Base-by-base conservation (phyloP, 2,329 filamentous ascomycete genomes). In the Epichloe bromicola region DNA sequence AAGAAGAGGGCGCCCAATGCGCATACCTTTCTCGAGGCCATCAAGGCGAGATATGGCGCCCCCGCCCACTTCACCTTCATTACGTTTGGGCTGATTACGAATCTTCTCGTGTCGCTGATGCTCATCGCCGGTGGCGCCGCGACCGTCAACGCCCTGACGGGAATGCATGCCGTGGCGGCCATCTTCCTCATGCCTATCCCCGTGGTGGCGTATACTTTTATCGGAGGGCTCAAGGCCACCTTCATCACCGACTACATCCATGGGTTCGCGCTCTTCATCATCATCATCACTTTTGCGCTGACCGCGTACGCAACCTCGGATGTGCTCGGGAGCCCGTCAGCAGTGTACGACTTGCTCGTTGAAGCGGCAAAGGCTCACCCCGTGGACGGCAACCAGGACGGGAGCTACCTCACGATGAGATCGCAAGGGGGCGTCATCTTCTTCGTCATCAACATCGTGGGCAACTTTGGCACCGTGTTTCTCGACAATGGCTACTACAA, bases 401-500 rank as follows among this genome's bases (percentile, higher is more conserved):
- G 89, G 14, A 88, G 83, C 60, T 95, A 95, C 59, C 70, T 95
- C 15, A 95, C 89, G 0, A 94, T 95, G 88, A 74, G 78, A 14
- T 66, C 65, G 1, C 58, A 57, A 4, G 83, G 91, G 59, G 89
- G 89, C 5, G 86, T 80, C 40, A 86, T 93, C 54, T 95, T 95
- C 73, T 95, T 95, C 66, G 82, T 94, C 38, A 94, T 94, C 69
- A 94, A 94, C 67, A 83, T 71, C 7, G 84, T 90, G 37, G 87
- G 87, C 40, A 90, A 90, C 67, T 93, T 91, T 54, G 84, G 77
- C 53, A 89, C 86, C 1, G 86, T 94, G 4, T 94, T 94, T 71
- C 74, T 88, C 43, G 88, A 94, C 62, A 90, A 90, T 57, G 83
- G 85, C 15, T 95, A 94, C 71, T 95, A 89, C 70, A 93, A 95